Percentiles rank a stretch among this genome's conserved stretches.
Evolutionary conservation across 805 yeast genomes (phyloP).

Genomic region (Wickerhamiella australiensis): DNA sequence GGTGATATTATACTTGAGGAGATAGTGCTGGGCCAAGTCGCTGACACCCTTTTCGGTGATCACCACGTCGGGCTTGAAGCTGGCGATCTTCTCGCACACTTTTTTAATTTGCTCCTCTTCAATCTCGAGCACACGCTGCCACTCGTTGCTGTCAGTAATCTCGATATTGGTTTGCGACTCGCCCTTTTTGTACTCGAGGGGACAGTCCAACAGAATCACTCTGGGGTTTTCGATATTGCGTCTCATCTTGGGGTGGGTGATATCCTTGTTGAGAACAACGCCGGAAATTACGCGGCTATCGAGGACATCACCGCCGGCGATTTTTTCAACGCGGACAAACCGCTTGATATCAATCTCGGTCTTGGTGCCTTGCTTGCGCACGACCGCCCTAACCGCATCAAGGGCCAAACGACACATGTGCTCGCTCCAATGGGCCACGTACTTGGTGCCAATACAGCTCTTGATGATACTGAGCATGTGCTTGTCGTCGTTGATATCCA

Average conservation of each 20-base stretch:
- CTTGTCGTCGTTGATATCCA: conserved; percentile 69
- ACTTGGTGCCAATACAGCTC: conserved; percentile 93
- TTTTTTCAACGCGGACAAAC: conserved; percentile 85
- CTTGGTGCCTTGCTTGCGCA: conserved; percentile 38
- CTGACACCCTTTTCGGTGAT: conserved; percentile 97
- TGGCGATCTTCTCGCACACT: conserved; percentile 73
- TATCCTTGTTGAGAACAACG: conserved; percentile 86
- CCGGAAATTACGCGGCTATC: conserved; percentile 85
- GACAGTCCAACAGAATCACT: conserved; percentile 82
- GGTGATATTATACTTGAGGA: conserved; percentile 84
- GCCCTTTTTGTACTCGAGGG: conserved; percentile 96
- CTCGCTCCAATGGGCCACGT: conserved; percentile 78
- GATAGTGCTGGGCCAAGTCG: conserved; percentile 92
- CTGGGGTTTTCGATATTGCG: conserved; percentile 81
- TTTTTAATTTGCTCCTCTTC: conserved; percentile 93
- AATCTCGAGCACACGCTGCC: conserved; percentile 88
- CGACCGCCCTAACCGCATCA: conserved; percentile 75
- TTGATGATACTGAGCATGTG: conserved; percentile 79
- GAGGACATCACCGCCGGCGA: conserved; percentile 95
- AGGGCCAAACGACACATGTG: conserved; percentile 84
- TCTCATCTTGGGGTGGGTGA: conserved; percentile 97
- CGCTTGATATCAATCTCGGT: conserved; percentile 88
- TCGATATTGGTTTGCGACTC: conserved; percentile 98
- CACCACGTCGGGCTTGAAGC: conserved; percentile 83
- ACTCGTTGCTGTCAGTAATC: conserved; percentile 89